Base-by-base conservation (phyloP, 208 protist genomes). In the Willaertia magna region DNA sequence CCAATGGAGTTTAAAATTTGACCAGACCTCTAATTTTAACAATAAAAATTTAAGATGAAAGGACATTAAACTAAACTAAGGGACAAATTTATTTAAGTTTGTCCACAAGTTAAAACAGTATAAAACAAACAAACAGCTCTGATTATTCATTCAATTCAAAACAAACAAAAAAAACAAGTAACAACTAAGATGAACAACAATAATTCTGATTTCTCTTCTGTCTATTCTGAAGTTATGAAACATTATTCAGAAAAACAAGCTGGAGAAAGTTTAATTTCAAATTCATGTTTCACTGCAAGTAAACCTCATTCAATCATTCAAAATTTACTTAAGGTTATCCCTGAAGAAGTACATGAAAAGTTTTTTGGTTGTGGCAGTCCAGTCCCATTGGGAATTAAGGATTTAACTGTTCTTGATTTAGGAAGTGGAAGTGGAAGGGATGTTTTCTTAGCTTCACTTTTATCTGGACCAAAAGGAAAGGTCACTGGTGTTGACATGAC, bases 401-500 rank as follows among this genome's bases (percentile, higher is more conserved):
- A 55, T 11, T 26, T 39, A 0, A 46, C 48, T 48, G 87, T 92
- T n/a, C 39, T 92, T 2, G 90, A 92, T 79, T 46, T 92, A 1
- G 90, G 90, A 34, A 91, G 59, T 79, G 91, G 90, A 48, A 44
- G 39, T 16, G 86, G 90, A 44, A 30, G 78, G 14, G 90, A 92
- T 84, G 82, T 48, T 74, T 92, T 89, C n/a, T 48, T 90, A 22
- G 47, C 86, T 20, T 46, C 79, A 2, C 11, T 39, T 7, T 16
- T 84, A 2, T 89, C 93, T 47, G 90, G 90, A 11, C 12, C 7
- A 40, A 55, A 79, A 18, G 89, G 90, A 34, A 47, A 46, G 11
- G 91, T 93, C 0, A 85, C 88, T 44, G 91, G 91, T 3, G 26
- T 93, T 18, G 91, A 93, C 74, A 93, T 93, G 91, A 93, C 91